Evolutionary conservation across 192 early-diverging fungal species (phyloP).

Genomic region (Entomortierella chlamydospora): DNA sequence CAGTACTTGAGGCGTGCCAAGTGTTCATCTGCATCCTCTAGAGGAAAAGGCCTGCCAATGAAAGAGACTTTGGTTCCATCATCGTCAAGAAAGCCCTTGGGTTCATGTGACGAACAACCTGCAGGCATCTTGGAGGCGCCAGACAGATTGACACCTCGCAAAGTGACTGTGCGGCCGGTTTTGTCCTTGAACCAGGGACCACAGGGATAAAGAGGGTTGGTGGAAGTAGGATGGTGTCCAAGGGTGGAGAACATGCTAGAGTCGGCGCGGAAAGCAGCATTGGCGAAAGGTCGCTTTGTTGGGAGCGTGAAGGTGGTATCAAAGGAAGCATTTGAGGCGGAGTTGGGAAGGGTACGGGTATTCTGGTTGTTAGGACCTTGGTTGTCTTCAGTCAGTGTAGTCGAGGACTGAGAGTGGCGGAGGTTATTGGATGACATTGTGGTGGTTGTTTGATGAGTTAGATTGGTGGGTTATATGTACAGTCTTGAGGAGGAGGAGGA

Average conservation of each 20-base stretch:
- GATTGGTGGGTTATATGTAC: not conserved
- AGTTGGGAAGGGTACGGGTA: slow-evolving; percentile 22
- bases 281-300: slow-evolving; percentile 23
- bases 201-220: slow-evolving; percentile 22
- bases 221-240: slow-evolving; percentile 46
- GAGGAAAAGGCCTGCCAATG: slow-evolving; percentile 77
- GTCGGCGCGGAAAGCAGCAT: slow-evolving; percentile 9
- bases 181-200: slow-evolving; percentile 63
- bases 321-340: slow-evolving; percentile 32
- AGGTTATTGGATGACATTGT: slow-evolving; percentile 7
- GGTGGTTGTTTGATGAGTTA: not conserved
- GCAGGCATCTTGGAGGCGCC: slow-evolving; percentile 66
- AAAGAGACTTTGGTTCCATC: slow-evolving; percentile 71
- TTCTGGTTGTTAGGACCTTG: slow-evolving; percentile 9
- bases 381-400: slow-evolving; percentile 33
- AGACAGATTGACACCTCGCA: slow-evolving; percentile 67
- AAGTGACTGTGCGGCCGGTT: slow-evolving; percentile 60
- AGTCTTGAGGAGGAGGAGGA: not conserved
- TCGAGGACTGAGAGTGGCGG: slow-evolving; percentile 33
- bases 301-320: slow-evolving; percentile 32
- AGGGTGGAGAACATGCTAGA: slow-evolving; percentile 29
- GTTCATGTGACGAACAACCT: slow-evolving; percentile 55
- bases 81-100: slow-evolving; percentile 64
- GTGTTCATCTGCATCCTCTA: slow-evolving; percentile 79
- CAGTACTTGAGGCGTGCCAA: slow-evolving; percentile 70